A percentile compares a stretch with the other conserved stretches of the same genome.
These are phyloP conservation scores for Termitomyces sp. DNA, from an alignment of 768 basidiomycete genomes.

Conservation along the genomic window DNA sequence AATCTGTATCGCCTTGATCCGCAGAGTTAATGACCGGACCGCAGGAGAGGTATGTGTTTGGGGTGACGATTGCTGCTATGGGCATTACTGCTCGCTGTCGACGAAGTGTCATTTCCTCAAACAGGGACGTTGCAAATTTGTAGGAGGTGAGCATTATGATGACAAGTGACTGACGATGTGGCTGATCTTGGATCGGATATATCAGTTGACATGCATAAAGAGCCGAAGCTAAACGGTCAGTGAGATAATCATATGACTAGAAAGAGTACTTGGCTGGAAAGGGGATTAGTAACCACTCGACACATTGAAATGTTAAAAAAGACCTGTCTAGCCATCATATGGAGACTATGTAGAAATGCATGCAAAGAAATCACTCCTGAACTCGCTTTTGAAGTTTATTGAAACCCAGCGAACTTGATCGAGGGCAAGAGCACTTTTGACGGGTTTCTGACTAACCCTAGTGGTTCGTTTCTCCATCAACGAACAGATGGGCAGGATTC, in stretches of 20 bases:
- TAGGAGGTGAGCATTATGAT: conserved; percentile 41
- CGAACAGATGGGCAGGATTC: conserved; percentile 9
- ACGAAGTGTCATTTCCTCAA: conserved; percentile 45
- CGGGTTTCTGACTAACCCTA: conserved; percentile 28
- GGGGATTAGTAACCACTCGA: not conserved
- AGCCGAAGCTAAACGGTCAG: conserved; percentile 20
- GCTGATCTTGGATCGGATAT: conserved; percentile 15
- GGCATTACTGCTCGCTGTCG: conserved; percentile 45
- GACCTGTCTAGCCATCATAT: no score
- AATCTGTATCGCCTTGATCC: conserved; percentile 1
- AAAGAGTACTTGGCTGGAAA: not conserved
- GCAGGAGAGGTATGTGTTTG: conserved; percentile 54
- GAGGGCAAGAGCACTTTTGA: conserved; percentile 22
- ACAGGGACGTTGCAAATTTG: conserved; percentile 59
- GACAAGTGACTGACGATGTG: conserved; percentile 5
- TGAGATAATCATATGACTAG: conserved; percentile 3
- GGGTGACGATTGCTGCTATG: conserved; percentile 58
- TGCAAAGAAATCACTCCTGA: not conserved
- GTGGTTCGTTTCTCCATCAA: conserved; percentile 2
- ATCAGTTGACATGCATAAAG: conserved; percentile 41
- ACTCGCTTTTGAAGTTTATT: conserved; percentile 11
- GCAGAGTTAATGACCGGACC: conserved; percentile 6
- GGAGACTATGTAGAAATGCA: no score
- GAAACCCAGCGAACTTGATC: conserved; percentile 32
- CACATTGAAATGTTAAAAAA: not conserved